Percentiles rank a stretch among this genome's conserved stretches.
These are phyloP conservation scores for Xylaria intraflava DNA, from an alignment of 495 filamentous ascomycete species.

Conservation along the genomic window DNA sequence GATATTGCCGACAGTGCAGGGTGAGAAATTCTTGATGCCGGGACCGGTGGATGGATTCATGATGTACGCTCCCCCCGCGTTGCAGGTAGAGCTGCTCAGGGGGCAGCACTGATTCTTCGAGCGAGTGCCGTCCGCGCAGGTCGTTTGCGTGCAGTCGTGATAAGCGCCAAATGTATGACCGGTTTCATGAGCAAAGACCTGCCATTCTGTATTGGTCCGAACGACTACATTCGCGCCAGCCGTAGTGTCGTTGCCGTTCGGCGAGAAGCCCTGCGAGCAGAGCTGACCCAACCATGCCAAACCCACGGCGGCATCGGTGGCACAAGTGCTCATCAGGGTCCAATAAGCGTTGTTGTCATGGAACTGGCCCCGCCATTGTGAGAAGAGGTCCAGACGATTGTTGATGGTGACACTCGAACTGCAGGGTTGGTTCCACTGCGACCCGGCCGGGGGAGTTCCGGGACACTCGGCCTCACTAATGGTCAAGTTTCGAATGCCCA, in stretches of 20 bases:
- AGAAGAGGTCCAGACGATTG: slow-evolving; percentile 79
- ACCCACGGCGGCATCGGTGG: slow-evolving; percentile 80
- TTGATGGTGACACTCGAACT: slow-evolving; percentile 56
- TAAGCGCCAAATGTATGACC: slow-evolving; percentile 96
- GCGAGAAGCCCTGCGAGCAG: slow-evolving; percentile 56
- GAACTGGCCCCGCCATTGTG: slow-evolving; percentile 68
- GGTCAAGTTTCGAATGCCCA: slow-evolving; percentile 80
- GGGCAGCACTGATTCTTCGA: slow-evolving; percentile 82
- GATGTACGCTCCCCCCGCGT: slow-evolving; percentile 72
- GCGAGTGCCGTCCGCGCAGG: slow-evolving; percentile 56
- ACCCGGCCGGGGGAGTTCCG: slow-evolving; percentile 50
- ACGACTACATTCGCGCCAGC: slow-evolving; percentile 87
- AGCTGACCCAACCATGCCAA: slow-evolving; percentile 89
- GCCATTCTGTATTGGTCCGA: slow-evolving; percentile 79
- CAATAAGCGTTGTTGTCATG: slow-evolving; percentile 83
- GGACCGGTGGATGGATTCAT: slow-evolving; percentile 87
- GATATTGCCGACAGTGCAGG: slow-evolving; percentile 87
- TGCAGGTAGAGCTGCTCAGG: slow-evolving; percentile 57
- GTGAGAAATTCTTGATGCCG: slow-evolving; percentile 71
- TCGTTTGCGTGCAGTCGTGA: slow-evolving; percentile 71
- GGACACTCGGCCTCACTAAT: slow-evolving; percentile 66
- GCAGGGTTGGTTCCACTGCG: slow-evolving; percentile 80
- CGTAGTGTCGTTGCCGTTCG: slow-evolving; percentile 55
- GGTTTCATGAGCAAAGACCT: slow-evolving; percentile 92
- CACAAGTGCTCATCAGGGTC: slow-evolving; percentile 84